phyloP scores from a whole-genome alignment of 306 rosid genomes.

The Biancaea sappan region DNA sequence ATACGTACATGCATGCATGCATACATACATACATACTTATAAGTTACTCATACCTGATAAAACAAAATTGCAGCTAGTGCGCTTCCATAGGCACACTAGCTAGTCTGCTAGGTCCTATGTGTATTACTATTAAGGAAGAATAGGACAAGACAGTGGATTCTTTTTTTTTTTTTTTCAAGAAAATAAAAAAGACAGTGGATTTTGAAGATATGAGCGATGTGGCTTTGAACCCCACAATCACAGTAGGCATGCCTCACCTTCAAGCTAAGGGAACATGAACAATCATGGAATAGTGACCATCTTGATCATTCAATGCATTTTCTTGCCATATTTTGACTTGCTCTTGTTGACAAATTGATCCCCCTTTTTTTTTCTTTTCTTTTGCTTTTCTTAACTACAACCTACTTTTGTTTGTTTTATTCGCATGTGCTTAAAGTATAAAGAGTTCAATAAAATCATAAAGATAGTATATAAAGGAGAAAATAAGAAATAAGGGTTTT shows the following conservation, averaged over 20 bases:
- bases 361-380: background rate
- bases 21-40: too few species aligned
- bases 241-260: slow-evolving; percentile 41
- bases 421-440: slow-evolving; percentile 8
- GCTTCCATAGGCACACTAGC: background rate
- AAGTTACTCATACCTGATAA: background rate
- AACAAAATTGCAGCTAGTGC: background rate
- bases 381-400: background rate
- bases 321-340: slow-evolving; percentile 1
- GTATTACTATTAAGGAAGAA: background rate
- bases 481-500: background rate
- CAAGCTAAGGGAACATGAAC: slow-evolving; percentile 41
- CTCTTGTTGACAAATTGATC: slow-evolving; percentile 14
- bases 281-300: slow-evolving; percentile 37
- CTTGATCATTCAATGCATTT: slow-evolving; percentile 25
- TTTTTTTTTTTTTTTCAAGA: too few species aligned
- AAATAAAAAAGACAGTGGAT: too few species aligned
- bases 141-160: too few species aligned
- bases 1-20: too few species aligned
- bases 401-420: background rate
- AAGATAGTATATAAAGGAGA: background rate
- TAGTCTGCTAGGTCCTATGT: slow-evolving; percentile 11
- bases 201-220: background rate
- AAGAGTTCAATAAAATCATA: background rate
- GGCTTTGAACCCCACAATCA: slow-evolving; percentile 30